Conservation (phyloP, 176 grass and related monocot genomes). For the Lolium multiflorum region DNA sequence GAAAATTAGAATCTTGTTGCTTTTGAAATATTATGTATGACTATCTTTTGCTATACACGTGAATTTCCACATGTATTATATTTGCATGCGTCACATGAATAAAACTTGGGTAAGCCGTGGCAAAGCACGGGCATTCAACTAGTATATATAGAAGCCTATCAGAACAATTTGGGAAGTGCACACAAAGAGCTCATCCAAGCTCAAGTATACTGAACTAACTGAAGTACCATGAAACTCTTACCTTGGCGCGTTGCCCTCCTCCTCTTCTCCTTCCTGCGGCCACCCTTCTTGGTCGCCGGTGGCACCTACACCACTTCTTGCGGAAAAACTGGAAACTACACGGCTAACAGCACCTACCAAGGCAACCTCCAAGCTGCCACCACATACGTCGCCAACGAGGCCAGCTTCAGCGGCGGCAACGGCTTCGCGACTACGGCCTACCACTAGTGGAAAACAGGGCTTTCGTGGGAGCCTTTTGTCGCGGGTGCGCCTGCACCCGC, state of each 20-base stretch:
- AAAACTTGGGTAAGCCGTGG: too few relatives aligned
- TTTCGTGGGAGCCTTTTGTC: too few relatives aligned
- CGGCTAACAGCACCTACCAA: constrained; percentile 37
- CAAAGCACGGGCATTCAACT: too few relatives aligned
- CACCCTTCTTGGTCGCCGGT: neutral
- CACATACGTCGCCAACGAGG: constrained; percentile 2
- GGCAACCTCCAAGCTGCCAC: neutral
- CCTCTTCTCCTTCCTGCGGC: neutral
- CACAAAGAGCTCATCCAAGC: neutral
- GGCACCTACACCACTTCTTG: constrained; percentile 5
- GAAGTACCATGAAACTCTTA: neutral
- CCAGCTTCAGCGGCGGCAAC: neutral
- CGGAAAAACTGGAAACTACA: neutral
- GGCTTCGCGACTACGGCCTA: too few relatives aligned
- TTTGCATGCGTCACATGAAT: too few relatives aligned
- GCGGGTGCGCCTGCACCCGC: too few relatives aligned
- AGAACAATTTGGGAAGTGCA: neutral
- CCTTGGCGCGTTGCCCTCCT: neutral
- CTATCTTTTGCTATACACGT: too few relatives aligned
- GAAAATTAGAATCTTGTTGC: too few relatives aligned
- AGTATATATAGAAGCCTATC: neutral
- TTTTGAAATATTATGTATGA: too few relatives aligned
- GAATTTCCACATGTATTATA: too few relatives aligned
- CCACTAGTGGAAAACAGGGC: too few relatives aligned
- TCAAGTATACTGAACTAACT: neutral